Evolutionary conservation across 768 basidiomycete genomes (phyloP), one percentile per base, ranked within the genome.

Genomic region (Sistotremastrum suecicum): DNA sequence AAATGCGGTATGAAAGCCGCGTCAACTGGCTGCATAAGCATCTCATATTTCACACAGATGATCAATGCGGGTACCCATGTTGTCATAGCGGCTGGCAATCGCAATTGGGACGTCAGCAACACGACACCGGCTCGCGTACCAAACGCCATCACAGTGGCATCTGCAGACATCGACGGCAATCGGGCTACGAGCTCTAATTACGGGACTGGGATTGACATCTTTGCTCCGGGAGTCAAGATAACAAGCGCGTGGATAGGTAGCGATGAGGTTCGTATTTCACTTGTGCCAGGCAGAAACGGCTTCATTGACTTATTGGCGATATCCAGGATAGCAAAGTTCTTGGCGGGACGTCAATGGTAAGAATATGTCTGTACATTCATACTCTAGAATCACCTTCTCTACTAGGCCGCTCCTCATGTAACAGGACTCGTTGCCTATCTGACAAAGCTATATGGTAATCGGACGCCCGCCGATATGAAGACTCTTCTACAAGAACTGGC

Each of bases 201-300:
- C 42, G 69, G 69, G n/a, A n/a, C 56, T n/a, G 51, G 59, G 39
- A 62, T 70, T 48, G 63, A 68, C 48, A 46, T 69, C 50, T 66
- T 66, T 46, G 69, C 67, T 6, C 67, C 68, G 33, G 69, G 68
- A 12, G 42, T 46, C 7, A 51, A 56, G 43, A 51, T 69, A 39
- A 60, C 58, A 41, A 58, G 56, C 48, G 43, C 63, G 7, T 60
- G 61, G 58, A 62, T 55, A 9, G 58, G 51, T 8, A 56, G 53
- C 50, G 53, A 39, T 45, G 20, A 20, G 20, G 20, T 9, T 37
- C 9, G 9, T 37, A 9, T 12, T 9, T 37, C 12, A 59, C 54
- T 5, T 11, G n/a, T n/a, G n/a, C n/a, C n/a, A n/a, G n/a, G n/a
- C n/a, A n/a, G n/a, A n/a, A n/a, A n/a, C n/a, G n/a, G n/a, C 9